These are phyloP conservation scores for Teratosphaeria pseudoeucalypti DNA, from an alignment of 2,329 filamentous ascomycete species.

Conservation along the genomic window DNA sequence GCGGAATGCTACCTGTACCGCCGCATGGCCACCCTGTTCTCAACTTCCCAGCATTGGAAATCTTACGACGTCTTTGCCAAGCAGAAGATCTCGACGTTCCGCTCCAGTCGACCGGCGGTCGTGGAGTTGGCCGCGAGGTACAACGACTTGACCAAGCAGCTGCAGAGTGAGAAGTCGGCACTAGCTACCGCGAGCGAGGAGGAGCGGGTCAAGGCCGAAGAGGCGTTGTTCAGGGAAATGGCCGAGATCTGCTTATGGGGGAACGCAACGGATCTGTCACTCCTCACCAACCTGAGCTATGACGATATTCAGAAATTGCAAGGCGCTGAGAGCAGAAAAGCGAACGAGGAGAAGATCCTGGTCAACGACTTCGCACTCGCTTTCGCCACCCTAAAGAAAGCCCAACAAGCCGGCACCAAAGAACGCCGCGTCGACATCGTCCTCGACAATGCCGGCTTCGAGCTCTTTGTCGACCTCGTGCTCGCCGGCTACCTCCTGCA, in stretches of 20 bases:
- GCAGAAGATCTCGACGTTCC: constrained; percentile 87
- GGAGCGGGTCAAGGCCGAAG: constrained; percentile 57
- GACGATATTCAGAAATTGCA: constrained; percentile 97
- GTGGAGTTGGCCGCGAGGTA: constrained; percentile 73
- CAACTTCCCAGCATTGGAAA: constrained; percentile 71
- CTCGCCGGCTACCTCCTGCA: constrained; percentile 83
- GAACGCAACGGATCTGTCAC: constrained; percentile 87
- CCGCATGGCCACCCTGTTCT: constrained; percentile 72
- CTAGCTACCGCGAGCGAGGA: constrained; percentile 36
- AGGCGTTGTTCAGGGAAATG: constrained; percentile 79
- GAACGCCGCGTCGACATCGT: constrained; percentile 84
- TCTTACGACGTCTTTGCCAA: constrained; percentile 78
- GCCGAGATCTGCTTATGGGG: constrained; percentile 96
- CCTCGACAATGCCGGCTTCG: constrained; percentile 93
- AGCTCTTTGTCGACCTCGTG: constrained; percentile 90
- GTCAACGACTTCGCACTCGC: constrained; percentile 71
- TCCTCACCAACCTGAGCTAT: constrained; percentile 80
- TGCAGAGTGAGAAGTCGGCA: constrained; percentile 41
- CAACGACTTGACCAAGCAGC: constrained; percentile 58
- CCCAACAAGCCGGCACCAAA: constrained; percentile 49
- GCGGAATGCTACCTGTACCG: constrained; percentile 91
- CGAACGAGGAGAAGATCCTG: constrained; percentile 81
- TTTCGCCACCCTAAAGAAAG: constrained; percentile 57
- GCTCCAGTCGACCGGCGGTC: constrained; percentile 78
- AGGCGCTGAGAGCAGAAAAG: constrained; percentile 75